A percentile compares a stretch with the other conserved stretches of the same genome.
Conservation (phyloP, 176 grass and related monocot genomes). For the Cenchrus fungigraminus region DNA sequence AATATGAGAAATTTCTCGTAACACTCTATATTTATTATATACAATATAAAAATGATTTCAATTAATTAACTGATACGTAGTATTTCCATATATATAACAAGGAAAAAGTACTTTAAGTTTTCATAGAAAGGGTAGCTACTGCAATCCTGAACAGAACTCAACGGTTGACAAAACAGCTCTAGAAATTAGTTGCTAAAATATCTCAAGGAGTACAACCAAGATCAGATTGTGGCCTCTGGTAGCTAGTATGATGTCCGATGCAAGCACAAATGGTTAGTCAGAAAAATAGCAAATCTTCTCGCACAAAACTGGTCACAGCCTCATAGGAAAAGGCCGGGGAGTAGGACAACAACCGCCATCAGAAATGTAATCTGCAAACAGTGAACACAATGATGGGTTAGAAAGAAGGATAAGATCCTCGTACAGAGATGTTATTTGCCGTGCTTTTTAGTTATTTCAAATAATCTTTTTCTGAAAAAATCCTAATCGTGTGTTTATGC, state of each 20-base stretch:
- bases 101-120: not conserved
- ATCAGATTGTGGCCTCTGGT: not conserved
- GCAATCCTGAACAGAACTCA: no score
- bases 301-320: conserved; percentile 38
- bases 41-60: not conserved
- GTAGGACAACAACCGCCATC: conserved; percentile 55
- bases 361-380: conserved; percentile 53
- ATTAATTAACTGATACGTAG: not conserved
- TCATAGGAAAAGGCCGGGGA: conserved; percentile 56
- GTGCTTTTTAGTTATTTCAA: not conserved
- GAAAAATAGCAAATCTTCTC: conserved; percentile 28
- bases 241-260: conserved; percentile 18
- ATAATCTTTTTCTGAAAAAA: not conserved
- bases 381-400: conserved; percentile 21
- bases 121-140: not conserved
- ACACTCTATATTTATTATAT: not conserved
- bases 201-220: not conserved
- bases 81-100: not conserved
- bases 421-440: conserved; percentile 12
- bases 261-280: conserved; percentile 16
- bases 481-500: not conserved
- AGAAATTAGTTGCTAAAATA: not conserved
- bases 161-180: not conserved
- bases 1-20: not conserved
- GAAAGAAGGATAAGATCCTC: conserved; percentile 14